Percentiles rank a stretch among this genome's conserved stretches.
Evolutionary conservation across 176 grass and related monocot species (phyloP).

Genomic region (Triticum monococcum): DNA sequence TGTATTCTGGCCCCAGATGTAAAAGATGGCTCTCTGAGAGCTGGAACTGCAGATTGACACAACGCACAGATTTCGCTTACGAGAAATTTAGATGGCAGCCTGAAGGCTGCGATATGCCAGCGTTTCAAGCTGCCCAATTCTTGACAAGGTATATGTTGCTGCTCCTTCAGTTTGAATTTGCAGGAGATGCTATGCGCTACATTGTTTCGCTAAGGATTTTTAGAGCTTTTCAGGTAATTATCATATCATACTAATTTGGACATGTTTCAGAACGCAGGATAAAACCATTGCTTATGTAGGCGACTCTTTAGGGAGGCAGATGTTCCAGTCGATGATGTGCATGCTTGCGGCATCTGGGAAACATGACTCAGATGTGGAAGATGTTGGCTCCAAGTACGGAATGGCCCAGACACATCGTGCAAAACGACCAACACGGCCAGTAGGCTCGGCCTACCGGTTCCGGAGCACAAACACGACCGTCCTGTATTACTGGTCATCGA

Average conservation of each 20-base stretch:
- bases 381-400: slow-evolving; percentile 38
- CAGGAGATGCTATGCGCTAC: background rate
- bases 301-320: slow-evolving; percentile 67
- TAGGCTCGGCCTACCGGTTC: slow-evolving; percentile 65
- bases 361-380: slow-evolving; percentile 39
- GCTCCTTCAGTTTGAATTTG: background rate
- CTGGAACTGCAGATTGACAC: slow-evolving; percentile 67
- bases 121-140: slow-evolving; percentile 46
- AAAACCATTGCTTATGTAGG: slow-evolving; percentile 70
- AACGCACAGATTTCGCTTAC: slow-evolving; percentile 50
- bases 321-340: slow-evolving; percentile 71
- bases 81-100: slow-evolving; percentile 78
- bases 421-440: slow-evolving; percentile 45
- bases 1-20: slow-evolving; percentile 71
- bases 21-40: slow-evolving; percentile 61
- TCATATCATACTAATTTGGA: slow-evolving; percentile 5
- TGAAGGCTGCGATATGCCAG: slow-evolving; percentile 46
- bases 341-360: slow-evolving; percentile 47
- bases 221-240: background rate
- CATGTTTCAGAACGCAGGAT: slow-evolving; percentile 62
- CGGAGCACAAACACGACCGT: slow-evolving; percentile 63
- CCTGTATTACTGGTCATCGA: slow-evolving; percentile 65
- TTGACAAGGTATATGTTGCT: slow-evolving; percentile 41
- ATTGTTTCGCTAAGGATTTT: background rate
- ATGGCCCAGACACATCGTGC: slow-evolving; percentile 28